Conservation (phyloP, 129 eudicot genomes). For the Lonicera japonica region DNA sequence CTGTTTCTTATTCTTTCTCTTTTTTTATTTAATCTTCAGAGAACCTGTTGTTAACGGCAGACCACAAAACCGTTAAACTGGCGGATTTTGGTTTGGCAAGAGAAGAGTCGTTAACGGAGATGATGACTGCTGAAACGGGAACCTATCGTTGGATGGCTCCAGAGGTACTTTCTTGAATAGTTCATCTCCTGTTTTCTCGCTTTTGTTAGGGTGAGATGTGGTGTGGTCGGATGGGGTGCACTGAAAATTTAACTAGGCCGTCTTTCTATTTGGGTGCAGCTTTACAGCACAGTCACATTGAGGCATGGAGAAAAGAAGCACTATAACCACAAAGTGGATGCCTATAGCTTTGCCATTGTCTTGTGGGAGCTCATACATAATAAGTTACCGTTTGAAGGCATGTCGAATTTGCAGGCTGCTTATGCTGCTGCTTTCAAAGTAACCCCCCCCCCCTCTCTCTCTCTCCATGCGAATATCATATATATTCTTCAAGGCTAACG, state of each 20-base stretch:
- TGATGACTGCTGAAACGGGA: slow-evolving; percentile 94
- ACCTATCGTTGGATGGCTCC: slow-evolving; percentile 97
- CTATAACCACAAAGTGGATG: slow-evolving; percentile 84
- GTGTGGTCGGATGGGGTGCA: not conserved
- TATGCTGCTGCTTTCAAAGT: slow-evolving; percentile 96
- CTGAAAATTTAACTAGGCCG: not conserved
- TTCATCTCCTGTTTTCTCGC: not conserved
- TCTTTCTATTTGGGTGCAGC: slow-evolving; percentile 41
- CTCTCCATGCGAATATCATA: not conserved
- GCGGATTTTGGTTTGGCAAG: slow-evolving; percentile 93
- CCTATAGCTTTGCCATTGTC: slow-evolving; percentile 84
- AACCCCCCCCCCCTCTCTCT: slow-evolving; percentile 9
- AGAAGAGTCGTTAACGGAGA: slow-evolving; percentile 80
- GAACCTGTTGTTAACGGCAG: slow-evolving; percentile 70
- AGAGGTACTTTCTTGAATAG: slow-evolving; percentile 39
- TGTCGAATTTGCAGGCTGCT: slow-evolving; percentile 68
- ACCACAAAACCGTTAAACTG: slow-evolving; percentile 61
- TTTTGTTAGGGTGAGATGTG: not conserved
- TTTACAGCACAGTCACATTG: slow-evolving; percentile 79
- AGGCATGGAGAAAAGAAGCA: slow-evolving; percentile 86
- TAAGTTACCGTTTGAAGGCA: slow-evolving; percentile 78
- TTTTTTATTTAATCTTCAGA: slow-evolving; percentile 31
- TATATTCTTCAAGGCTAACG: too few relatives aligned
- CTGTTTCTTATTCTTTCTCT: not conserved
- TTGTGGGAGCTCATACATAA: slow-evolving; percentile 90